Evolutionary conservation across 2,329 filamentous ascomycete species (phyloP).

Genomic region (Penicillium sp.): DNA sequence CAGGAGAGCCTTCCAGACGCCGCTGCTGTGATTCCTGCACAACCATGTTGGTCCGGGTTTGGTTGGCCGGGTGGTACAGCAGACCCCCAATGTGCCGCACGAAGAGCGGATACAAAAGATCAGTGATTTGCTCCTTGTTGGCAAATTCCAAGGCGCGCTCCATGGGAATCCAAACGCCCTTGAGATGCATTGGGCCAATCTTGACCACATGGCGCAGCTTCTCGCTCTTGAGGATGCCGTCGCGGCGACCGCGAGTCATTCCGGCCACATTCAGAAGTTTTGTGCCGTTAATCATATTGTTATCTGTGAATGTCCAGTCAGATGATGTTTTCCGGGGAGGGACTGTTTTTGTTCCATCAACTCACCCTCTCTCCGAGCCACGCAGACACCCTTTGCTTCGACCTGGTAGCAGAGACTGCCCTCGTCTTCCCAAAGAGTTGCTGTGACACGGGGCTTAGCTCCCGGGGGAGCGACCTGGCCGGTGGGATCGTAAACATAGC

Average conservation of each 20-base stretch:
- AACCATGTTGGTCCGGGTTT: slow-evolving; percentile 72
- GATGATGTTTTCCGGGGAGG: background rate
- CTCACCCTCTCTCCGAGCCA: slow-evolving; percentile 82
- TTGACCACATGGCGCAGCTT: slow-evolving; percentile 96
- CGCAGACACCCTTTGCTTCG: slow-evolving; percentile 91
- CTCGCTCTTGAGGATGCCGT: slow-evolving; percentile 96
- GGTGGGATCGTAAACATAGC: slow-evolving; percentile 68
- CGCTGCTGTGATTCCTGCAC: slow-evolving; percentile 77
- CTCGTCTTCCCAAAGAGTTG: slow-evolving; percentile 96
- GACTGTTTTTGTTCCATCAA: background rate
- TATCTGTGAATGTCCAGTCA: slow-evolving; percentile 55
- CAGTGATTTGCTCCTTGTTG: slow-evolving; percentile 99
- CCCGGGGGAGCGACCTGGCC: slow-evolving; percentile 87
- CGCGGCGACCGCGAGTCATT: slow-evolving; percentile 91
- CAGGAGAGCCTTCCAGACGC: slow-evolving; percentile 55
- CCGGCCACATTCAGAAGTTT: slow-evolving; percentile 95
- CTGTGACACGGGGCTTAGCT: slow-evolving; percentile 94
- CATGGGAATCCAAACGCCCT: slow-evolving; percentile 98
- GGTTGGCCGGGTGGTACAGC: slow-evolving; percentile 83
- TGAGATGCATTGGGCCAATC: slow-evolving; percentile 97
- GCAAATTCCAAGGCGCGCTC: slow-evolving; percentile 97
- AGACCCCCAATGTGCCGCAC: slow-evolving; percentile 94
- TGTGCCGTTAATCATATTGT: slow-evolving; percentile 98
- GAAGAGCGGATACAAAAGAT: slow-evolving; percentile 89
- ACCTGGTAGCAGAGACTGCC: slow-evolving; percentile 97